Base-by-base conservation (phyloP, 2,329 filamentous ascomycete genomes). In the Hypomyces perniciosus region DNA sequence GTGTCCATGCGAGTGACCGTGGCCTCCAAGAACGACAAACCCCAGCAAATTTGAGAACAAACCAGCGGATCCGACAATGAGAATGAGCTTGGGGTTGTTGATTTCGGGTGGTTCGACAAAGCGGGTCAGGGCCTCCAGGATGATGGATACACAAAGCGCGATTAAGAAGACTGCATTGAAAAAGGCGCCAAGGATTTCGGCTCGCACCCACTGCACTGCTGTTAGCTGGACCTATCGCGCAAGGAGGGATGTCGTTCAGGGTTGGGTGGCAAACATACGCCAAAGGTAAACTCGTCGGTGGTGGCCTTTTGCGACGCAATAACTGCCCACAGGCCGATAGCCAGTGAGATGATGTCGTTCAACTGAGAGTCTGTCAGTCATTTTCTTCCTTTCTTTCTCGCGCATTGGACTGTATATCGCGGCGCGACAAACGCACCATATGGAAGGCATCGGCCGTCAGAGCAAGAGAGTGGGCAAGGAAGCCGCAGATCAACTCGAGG, bases 131-230 rank as follows among this genome's bases (percentile, higher is more conserved):
- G 93, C 93, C 70, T 99, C 93, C 61, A 99, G 84, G 63, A 97
- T 88, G 69, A 99, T 99, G 46, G 92, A 95, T 51, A 99, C 78
- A 72, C 93, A 99, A 7, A 99, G 81, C 6, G 93, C 93, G 64
- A 99, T 93, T 41, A 99, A 78, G 74, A 99, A 99, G 42, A 97
- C 92, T 59, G 93, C 93, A 63, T 99, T 99, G 72, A 97, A 89
- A 61, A 97, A 85, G 44, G 93, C 93, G 63, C 93, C 93, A 5
- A 99, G 79, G 8, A 95, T 97, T 75, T 99, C 93, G 34, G 93
- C 93, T 60, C 93, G 89, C 75, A 97, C 86, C 88, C 91, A 99
- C 87, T 92, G 61, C 7, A 30, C 27, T 37, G 33, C n/a, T 34
- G 49, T 67, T 56, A 67, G 62, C 35, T 45, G 20, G 27, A 9